A percentile compares a stretch with the other conserved stretches of the same genome.
Evolutionary conservation across 768 basidiomycete genomes (phyloP).

Genomic region (Termitomyces bulborhizus): DNA sequence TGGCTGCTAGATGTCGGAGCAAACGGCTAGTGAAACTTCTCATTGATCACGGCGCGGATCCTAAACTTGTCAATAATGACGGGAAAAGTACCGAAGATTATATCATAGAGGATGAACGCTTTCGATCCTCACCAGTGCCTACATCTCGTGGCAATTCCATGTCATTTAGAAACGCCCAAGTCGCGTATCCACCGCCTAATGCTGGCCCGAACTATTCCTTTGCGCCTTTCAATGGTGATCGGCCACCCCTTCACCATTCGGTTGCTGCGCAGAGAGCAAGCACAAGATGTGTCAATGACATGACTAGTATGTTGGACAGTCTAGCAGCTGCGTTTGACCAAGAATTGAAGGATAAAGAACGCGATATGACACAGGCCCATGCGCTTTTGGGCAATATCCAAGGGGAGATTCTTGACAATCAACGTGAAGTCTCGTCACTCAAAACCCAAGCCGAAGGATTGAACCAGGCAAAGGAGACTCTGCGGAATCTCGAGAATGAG

Average conservation of each 20-base stretch:
- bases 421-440: conserved; percentile 67
- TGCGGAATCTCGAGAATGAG: conserved; percentile 60
- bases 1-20: conserved; percentile 93
- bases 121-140: conserved; percentile 84
- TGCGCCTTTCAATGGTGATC: conserved; percentile 49
- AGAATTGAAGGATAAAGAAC: conserved; percentile 87
- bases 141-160: conserved; percentile 59
- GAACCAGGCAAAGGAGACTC: conserved; percentile 46
- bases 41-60: conserved; percentile 94
- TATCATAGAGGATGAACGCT: conserved; percentile 96
- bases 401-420: conserved; percentile 83
- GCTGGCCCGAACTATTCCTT: conserved; percentile 25
- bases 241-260: conserved; percentile 78
- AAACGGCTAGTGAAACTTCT: conserved; percentile 93
- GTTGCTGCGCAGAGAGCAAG: conserved; percentile 81
- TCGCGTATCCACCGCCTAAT: conserved; percentile 38
- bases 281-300: conserved; percentile 78
- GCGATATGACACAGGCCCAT: conserved; percentile 86
- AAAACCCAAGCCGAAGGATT: conserved; percentile 64
- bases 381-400: conserved; percentile 83
- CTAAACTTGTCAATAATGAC: conserved; percentile 90
- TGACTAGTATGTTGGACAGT: conserved; percentile 80
- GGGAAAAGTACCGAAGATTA: conserved; percentile 98
- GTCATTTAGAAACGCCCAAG: conserved; percentile 71
- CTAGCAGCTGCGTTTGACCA: conserved; percentile 88